These are phyloP conservation scores for Takashimella tepidaria DNA, from an alignment of 1,284 basidiomycete species.

Conservation along the genomic window DNA sequence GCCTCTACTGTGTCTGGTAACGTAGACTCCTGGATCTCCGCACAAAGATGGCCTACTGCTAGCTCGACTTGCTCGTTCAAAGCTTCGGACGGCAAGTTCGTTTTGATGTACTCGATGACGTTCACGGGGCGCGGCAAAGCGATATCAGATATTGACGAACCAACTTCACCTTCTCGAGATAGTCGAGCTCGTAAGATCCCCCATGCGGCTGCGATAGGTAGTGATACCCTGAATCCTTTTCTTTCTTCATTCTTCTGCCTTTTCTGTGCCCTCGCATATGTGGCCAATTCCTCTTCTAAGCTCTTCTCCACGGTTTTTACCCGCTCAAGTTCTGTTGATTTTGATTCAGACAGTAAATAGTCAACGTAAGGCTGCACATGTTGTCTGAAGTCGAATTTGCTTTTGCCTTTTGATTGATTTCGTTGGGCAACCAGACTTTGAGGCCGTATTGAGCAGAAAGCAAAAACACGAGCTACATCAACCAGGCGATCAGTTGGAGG, in stretches of 20 bases:
- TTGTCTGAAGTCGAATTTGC: background rate
- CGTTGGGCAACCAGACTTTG: no score
- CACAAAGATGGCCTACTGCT: background rate
- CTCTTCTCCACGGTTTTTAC: conserved; percentile 1
- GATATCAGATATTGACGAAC: background rate
- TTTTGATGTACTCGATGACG: background rate
- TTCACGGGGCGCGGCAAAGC: background rate
- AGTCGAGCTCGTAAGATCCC: conserved; percentile 6
- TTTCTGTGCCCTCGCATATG: background rate
- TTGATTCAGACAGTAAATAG: conserved; percentile 10
- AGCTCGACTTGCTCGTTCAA: background rate
- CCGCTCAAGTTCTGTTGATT: background rate
- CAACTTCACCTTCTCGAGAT: conserved; percentile 1
- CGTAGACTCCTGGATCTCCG: background rate
- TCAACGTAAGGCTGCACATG: conserved; percentile 5
- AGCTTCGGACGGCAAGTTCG: background rate
- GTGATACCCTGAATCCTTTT: background rate
- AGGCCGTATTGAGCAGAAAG: conserved; percentile 3
- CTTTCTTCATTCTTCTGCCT: background rate
- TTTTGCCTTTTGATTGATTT: no score
- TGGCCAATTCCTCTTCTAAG: conserved; percentile 8
- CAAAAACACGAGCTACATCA: conserved; percentile 2
- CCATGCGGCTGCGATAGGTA: conserved; percentile 11
- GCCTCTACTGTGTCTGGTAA: conserved; percentile 3
- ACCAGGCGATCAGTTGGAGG: conserved; percentile 3